Evolutionary conservation across 805 yeast genomes (phyloP).

Genomic region (Kuraishia hungarica): DNA sequence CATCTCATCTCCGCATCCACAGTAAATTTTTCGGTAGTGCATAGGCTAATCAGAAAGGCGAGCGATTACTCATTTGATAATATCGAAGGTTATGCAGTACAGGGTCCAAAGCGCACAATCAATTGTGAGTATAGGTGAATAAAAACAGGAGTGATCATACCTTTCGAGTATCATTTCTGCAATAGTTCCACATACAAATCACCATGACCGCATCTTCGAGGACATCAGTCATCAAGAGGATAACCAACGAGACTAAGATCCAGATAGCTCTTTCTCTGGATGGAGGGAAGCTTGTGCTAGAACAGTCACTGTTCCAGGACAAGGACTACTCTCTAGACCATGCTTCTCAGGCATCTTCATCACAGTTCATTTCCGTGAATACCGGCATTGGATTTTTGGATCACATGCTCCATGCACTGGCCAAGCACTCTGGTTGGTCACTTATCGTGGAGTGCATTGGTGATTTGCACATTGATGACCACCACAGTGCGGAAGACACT

Average conservation of each 20-base stretch:
- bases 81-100: no score
- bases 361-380: constrained; percentile 72
- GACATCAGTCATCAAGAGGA: constrained; percentile 47
- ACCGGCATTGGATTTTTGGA: constrained; percentile 95
- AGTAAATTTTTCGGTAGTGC: not conserved
- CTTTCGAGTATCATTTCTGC: no score
- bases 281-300: constrained; percentile 71
- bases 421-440: constrained; percentile 97
- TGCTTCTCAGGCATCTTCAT: constrained; percentile 61
- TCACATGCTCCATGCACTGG: constrained; percentile 96
- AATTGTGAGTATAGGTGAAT: not conserved
- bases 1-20: not conserved
- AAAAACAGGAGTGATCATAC: no score
- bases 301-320: constrained; percentile 44
- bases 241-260: constrained; percentile 90
- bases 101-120: no score
- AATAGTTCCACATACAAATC: no score
- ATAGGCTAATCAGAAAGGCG: not conserved
- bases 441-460: constrained; percentile 84
- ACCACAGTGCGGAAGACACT: constrained; percentile 93
- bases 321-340: constrained; percentile 31
- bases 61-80: not conserved
- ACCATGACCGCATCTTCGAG: constrained; percentile 10
- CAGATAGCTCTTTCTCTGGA: constrained; percentile 77
- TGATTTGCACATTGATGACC: constrained; percentile 93